Evolutionary conservation across 2,329 filamentous ascomycete genomes (phyloP), one percentile per base, ranked within the genome.

Genomic region (Phaeoacremonium minimum): DNA sequence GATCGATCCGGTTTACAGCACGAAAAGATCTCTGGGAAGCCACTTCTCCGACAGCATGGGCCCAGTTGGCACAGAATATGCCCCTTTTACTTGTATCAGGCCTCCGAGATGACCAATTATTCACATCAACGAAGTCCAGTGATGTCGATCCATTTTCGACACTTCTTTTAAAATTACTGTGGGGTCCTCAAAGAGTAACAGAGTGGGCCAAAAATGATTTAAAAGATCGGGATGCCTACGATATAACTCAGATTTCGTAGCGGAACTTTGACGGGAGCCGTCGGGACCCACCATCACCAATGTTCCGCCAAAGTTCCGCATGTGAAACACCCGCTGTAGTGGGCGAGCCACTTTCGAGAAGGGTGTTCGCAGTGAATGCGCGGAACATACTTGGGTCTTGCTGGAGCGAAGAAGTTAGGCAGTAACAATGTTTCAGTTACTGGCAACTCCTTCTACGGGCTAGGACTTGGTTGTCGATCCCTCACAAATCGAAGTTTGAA

Each of bases 1-100:
- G 51, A 12, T 44, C 48, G 2, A 36, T 52, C 18, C 44, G 41
- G 30, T 44, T 50, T 33, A 53, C 45, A n/a, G 45, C 45, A 4
- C 43, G 44, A 7, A 32, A 38, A n/a, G 50, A 45, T 8, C 28
- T 46, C 6, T 51, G 48, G 46, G 44, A 47, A 14, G 47, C 45
- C 1, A 7, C 35, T 4, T 49, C 49, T 1, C 46, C 54, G 1
- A 33, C 36, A 3, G 35, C 37, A 0, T 60, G 57, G 57, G 16
- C 28, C 8, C 39, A 32, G 7, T 30, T 39, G 28, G 2, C 22
- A n/a, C 22, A 3, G 22, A n/a, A 26, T n/a, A 26, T 9, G n/a
- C 9, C 9, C 2, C 22, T n/a, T 9, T n/a, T 26, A n/a, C n/a
- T n/a, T 9, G 22, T 26, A 2, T 9, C 9, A n/a, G 9, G 22